These are phyloP conservation scores for Sonneratia caseolaris DNA, from an alignment of 345 rosid genomes.

Conservation along the genomic window DNA sequence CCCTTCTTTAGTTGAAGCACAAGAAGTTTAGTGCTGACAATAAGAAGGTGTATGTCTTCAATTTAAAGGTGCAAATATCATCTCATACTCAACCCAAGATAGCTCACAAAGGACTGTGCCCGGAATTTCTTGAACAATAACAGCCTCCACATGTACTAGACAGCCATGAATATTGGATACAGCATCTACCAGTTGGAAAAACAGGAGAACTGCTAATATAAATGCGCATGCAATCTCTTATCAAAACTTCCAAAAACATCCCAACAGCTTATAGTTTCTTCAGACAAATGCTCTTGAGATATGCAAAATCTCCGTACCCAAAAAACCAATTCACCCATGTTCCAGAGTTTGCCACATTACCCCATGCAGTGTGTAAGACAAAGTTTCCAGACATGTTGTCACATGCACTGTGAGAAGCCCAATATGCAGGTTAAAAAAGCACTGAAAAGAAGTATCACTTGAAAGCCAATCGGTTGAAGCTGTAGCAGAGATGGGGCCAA, in stretches of 20 bases:
- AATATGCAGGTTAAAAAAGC: not conserved
- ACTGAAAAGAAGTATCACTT: not conserved
- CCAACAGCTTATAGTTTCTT: not conserved
- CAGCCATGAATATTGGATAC: not conserved
- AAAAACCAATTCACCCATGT: not conserved
- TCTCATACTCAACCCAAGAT: not conserved
- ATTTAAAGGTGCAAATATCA: not conserved
- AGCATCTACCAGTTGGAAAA: not conserved
- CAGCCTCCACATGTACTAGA: not conserved
- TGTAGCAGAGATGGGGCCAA: not conserved
- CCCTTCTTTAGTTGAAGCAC: not conserved
- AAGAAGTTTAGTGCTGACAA: not conserved
- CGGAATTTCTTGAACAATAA: not conserved
- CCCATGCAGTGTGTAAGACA: not conserved
- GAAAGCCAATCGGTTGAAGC: not conserved
- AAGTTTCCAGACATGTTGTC: not conserved
- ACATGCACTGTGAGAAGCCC: not conserved
- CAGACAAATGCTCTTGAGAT: not conserved
- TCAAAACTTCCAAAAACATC: not conserved
- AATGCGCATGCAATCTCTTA: not conserved
- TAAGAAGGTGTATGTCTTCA: not conserved
- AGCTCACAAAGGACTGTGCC: not conserved
- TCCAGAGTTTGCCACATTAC: not conserved
- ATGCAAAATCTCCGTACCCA: not conserved
- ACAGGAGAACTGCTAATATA: not conserved